These are phyloP conservation scores for Pugionium dolabratum DNA, from an alignment of 345 rosid species.

Conservation along the genomic window DNA sequence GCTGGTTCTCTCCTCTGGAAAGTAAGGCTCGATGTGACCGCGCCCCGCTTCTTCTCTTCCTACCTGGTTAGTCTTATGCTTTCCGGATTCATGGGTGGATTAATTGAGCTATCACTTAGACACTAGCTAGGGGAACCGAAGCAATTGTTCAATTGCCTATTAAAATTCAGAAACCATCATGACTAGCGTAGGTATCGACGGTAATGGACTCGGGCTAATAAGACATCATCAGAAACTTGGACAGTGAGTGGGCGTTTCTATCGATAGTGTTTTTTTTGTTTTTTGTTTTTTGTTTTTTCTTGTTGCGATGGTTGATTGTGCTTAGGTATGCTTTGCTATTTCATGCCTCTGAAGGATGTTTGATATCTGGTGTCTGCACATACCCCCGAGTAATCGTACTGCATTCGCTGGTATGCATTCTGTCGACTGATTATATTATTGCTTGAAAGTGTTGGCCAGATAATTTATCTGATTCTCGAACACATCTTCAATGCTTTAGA, in stretches of 20 bases:
- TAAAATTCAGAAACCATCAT: background rate
- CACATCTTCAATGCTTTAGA: slow-evolving; percentile 43
- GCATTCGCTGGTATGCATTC: slow-evolving; percentile 54
- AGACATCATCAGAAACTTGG: slow-evolving; percentile 60
- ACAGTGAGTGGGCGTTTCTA: slow-evolving; percentile 45
- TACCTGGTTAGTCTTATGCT: slow-evolving; percentile 53
- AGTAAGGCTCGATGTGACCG: slow-evolving; percentile 48
- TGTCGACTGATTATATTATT: slow-evolving; percentile 2
- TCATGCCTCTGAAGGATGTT: slow-evolving; percentile 52
- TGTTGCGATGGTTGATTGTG: slow-evolving; percentile 10
- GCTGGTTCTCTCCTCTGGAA: slow-evolving; percentile 77
- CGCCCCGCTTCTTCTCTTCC: slow-evolving; percentile 69
- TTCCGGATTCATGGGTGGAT: too few relatives aligned
- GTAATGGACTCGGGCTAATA: slow-evolving; percentile 65
- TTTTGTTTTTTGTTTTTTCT: background rate
- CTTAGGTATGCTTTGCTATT: background rate
- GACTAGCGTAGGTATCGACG: slow-evolving; percentile 54
- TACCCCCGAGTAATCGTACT: slow-evolving; percentile 70
- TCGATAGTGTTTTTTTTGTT: background rate
- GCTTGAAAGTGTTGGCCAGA: background rate
- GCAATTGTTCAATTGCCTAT: slow-evolving; percentile 1
- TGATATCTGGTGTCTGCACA: slow-evolving; percentile 76
- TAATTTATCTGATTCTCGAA: background rate
- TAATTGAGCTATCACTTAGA: too few relatives aligned
- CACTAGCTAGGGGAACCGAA: background rate